Evolutionary conservation across 805 yeast genomes (phyloP).

Genomic region (Cyberlindnera lachancei): DNA sequence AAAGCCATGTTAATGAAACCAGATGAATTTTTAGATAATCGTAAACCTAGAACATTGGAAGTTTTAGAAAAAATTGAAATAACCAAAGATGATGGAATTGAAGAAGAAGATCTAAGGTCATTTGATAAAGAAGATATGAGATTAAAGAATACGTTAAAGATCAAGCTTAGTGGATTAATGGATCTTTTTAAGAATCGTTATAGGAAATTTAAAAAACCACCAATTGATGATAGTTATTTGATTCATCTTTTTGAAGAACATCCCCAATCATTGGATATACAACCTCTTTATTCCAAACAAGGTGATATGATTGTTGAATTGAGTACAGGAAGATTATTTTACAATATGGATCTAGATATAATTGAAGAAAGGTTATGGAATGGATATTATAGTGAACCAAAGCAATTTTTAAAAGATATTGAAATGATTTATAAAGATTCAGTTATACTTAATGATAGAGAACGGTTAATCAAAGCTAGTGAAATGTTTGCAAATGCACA

Average conservation of each 20-base stretch:
- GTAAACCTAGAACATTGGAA: slow-evolving; percentile 26
- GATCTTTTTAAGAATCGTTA: slow-evolving; percentile 82
- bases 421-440: slow-evolving; percentile 81
- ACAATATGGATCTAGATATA: slow-evolving; percentile 89
- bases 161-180: slow-evolving; percentile 81
- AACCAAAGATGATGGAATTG: slow-evolving; percentile 27
- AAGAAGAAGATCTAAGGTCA: slow-evolving; percentile 32
- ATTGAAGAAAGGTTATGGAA: slow-evolving; percentile 96
- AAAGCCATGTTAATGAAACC: slow-evolving; percentile 62
- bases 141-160: slow-evolving; percentile 75
- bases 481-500: slow-evolving; percentile 97
- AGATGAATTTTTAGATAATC: slow-evolving; percentile 57
- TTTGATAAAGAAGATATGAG: slow-evolving; percentile 62
- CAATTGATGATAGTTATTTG: slow-evolving; percentile 69
- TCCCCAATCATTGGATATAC: slow-evolving; percentile 29
- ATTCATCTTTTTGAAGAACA: slow-evolving; percentile 63
- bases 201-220: slow-evolving; percentile 84
- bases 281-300: slow-evolving; percentile 39
- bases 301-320: slow-evolving; percentile 78
- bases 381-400: slow-evolving; percentile 89
- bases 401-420: slow-evolving; percentile 78
- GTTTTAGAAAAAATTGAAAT: slow-evolving; percentile 33
- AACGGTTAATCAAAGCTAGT: slow-evolving; percentile 69
- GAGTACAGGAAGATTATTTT: slow-evolving; percentile 61
- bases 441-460: slow-evolving; percentile 69